Conservation (phyloP, 441 rosid species). For the Adansonia grandidieri region DNA sequence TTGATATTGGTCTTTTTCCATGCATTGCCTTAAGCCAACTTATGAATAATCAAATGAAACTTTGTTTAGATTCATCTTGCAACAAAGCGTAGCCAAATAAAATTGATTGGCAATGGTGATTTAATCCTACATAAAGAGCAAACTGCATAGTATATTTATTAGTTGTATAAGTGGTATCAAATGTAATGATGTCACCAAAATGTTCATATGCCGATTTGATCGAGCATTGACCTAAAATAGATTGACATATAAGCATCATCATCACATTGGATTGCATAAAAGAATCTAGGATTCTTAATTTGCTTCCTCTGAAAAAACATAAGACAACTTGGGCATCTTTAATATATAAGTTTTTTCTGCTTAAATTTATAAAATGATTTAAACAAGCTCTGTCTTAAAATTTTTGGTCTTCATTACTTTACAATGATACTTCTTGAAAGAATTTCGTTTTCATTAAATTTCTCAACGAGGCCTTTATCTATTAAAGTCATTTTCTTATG, state of each 20-base stretch:
- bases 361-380: not conserved
- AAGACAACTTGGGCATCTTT: not conserved
- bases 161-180: not conserved
- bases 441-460: not conserved
- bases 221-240: constrained; percentile 10
- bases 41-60: too few relatives aligned
- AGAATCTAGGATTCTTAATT: not conserved
- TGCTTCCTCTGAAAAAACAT: not conserved
- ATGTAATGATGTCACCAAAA: constrained; percentile 11
- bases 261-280: not conserved
- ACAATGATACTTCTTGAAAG: not conserved
- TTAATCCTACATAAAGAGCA: not conserved
- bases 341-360: constrained; percentile 4
- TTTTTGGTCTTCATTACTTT: not conserved
- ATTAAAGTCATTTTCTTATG: not conserved
- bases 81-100: too few relatives aligned
- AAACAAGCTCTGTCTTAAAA: not conserved
- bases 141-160: not conserved
- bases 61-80: too few relatives aligned
- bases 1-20: too few relatives aligned
- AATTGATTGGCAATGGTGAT: not conserved
- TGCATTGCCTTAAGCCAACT: too few relatives aligned
- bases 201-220: not conserved
- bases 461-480: constrained; percentile 1
- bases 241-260: not conserved